Percentiles rank a stretch among this genome's conserved stretches.
These are phyloP conservation scores for Smittium mucronatum DNA, from an alignment of 371 early-diverging fungal species.

Conservation along the genomic window DNA sequence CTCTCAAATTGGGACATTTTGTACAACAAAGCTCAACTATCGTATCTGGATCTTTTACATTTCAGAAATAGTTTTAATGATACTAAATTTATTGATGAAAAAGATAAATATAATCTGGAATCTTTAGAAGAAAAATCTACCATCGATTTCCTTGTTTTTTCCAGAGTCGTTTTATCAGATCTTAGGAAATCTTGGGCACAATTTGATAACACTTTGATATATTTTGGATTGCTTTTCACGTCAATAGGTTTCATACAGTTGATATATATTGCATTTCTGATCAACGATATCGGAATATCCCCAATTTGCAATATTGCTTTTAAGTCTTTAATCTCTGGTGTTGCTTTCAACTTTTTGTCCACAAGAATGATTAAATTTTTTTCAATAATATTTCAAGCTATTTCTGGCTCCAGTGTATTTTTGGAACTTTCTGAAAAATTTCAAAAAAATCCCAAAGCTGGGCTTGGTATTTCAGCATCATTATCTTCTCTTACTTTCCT, in stretches of 20 bases:
- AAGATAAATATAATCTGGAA: slow-evolving; percentile 3
- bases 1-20: slow-evolving; percentile 18
- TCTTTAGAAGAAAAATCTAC: slow-evolving; percentile 21
- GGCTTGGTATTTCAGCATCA: not conserved
- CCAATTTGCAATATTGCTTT: not conserved
- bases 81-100: not conserved
- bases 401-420: not conserved
- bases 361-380: not conserved
- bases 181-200: slow-evolving; percentile 83
- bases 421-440: not conserved
- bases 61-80: slow-evolving; percentile 1
- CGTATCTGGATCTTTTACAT: slow-evolving; percentile 16
- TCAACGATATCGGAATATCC: not conserved
- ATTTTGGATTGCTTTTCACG: slow-evolving; percentile 38
- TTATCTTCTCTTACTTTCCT: not conserved
- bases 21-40: slow-evolving; percentile 19
- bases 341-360: not conserved
- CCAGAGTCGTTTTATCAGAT: slow-evolving; percentile 48
- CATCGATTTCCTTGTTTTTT: slow-evolving; percentile 34
- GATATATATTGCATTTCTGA: not conserved
- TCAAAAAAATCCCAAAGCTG: not conserved
- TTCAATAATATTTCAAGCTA: not conserved
- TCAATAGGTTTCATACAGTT: not conserved
- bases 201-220: slow-evolving; percentile 63
- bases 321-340: not conserved